Evolutionary conservation across 768 basidiomycete genomes (phyloP), one percentile per base, ranked within the genome.

Genomic region (Xanthoconium purpureum): DNA sequence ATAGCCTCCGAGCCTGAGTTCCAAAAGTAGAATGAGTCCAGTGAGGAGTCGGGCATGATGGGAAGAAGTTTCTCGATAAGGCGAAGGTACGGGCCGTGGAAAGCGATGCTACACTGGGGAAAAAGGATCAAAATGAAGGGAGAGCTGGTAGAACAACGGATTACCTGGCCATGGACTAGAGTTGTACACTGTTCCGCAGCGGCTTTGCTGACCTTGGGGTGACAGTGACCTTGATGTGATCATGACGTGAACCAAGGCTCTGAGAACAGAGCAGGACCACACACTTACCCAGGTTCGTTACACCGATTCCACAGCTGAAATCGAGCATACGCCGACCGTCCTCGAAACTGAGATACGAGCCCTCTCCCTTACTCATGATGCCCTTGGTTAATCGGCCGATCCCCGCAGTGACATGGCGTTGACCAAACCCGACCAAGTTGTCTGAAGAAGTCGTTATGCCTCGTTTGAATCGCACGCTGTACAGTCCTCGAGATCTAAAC

Each of bases 21-120:
- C 89, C 90, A 92, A 74, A 97, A 92, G 82, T 94, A 97, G 80
- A 98, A 98, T 28, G 91, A 91, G 70, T 96, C 89, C 33, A 98
- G 80, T 1, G 93, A 94, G 0, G 85, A 80, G 73, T 95, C 76
- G 3, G 95, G 95, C 94, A 98, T 94, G 56, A 89, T 74, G 0
- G 94, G 91, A 13, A 96, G 74, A 8, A 98, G 80, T 52, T 81
- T 82, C 70, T 96, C 83, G 66, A 98, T 88, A 63, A 98, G 88
- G 48, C 84, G 79, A 18, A 97, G 80, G 73, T 96, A 94, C 0
- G 94, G 91, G 60, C 81, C 84, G 63, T 91, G 86, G 77, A 91
- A 89, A 6, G 87, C 89, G 64, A 97, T 92, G 75, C 89, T 90
- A 72, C 91, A 91, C 91, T 95, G 47, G 64, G 24, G n/a, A 24